These are phyloP conservation scores for Plectosphaerella cucumerina DNA, from an alignment of 2,329 filamentous ascomycete species.

Conservation along the genomic window DNA sequence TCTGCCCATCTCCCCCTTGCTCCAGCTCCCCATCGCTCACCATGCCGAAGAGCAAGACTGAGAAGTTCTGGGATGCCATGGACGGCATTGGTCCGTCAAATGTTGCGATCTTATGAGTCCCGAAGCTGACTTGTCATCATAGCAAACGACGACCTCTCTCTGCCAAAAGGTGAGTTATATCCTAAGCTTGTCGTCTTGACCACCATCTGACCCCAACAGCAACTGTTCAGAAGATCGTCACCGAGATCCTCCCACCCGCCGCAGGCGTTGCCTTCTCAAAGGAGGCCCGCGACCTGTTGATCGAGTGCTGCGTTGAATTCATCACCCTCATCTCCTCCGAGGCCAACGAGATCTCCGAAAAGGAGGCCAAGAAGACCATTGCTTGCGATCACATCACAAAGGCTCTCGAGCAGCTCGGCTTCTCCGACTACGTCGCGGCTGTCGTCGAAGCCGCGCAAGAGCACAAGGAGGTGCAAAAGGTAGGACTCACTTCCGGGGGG, in stretches of 20 bases:
- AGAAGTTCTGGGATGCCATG: neutral
- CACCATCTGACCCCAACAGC: conserved; percentile 31
- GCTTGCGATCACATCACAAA: conserved; percentile 97
- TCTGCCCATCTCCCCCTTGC: neutral
- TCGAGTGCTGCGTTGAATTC: conserved; percentile 98
- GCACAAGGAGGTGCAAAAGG: conserved; percentile 91
- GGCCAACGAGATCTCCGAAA: conserved; percentile 97
- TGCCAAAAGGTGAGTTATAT: conserved; percentile 54
- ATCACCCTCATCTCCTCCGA: conserved; percentile 98
- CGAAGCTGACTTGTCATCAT: conserved; percentile 25
- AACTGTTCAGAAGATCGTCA: conserved; percentile 81
- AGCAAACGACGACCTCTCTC: conserved; percentile 61
- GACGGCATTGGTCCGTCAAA: neutral
- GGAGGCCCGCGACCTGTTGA: conserved; percentile 89
- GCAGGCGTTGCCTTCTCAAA: conserved; percentile 83
- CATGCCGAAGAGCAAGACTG: neutral
- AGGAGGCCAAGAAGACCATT: conserved; percentile 98
- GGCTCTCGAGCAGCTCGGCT: conserved; percentile 87
- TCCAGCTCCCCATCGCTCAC: neutral
- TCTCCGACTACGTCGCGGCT: conserved; percentile 84
- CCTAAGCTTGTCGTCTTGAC: conserved; percentile 10
- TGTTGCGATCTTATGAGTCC: neutral
- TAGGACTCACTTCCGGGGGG: conserved; percentile 41
- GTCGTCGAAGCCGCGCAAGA: conserved; percentile 83
- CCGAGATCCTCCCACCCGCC: conserved; percentile 79